Evolutionary conservation across 2,329 filamentous ascomycete genomes (phyloP).

Genomic region (Ophiocordyceps camponoti-rufipedis): DNA sequence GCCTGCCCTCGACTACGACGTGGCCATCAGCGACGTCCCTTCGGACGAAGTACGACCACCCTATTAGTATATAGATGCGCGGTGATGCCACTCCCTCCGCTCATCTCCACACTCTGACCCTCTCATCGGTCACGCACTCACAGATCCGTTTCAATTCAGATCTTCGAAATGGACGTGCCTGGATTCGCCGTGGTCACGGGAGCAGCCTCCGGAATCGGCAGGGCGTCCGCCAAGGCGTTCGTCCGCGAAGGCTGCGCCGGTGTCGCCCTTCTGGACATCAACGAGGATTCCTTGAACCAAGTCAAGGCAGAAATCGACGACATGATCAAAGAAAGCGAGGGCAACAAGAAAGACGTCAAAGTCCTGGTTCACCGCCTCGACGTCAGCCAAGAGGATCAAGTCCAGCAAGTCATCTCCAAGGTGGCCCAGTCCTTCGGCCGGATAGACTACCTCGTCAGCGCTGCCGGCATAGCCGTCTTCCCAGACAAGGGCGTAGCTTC

Average conservation of each 20-base stretch:
- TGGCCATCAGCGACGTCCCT: no score
- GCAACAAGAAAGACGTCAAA: neutral
- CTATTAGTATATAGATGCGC: no score
- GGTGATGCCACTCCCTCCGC: no score
- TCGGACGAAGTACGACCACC: no score
- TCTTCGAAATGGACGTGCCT: slow-evolving; percentile 9
- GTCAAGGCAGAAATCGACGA: slow-evolving; percentile 8
- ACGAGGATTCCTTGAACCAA: slow-evolving; percentile 4
- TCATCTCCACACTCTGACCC: no score
- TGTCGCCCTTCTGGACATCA: slow-evolving; percentile 11
- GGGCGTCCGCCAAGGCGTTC: slow-evolving; percentile 11
- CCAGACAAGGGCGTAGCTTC: slow-evolving; percentile 17
- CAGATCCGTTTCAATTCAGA: neutral
- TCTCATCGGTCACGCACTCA: no score
- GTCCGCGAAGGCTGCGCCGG: slow-evolving; percentile 11
- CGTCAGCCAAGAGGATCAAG: neutral
- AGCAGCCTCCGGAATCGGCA: slow-evolving; percentile 13
- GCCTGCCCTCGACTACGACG: no score
- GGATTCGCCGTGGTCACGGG: slow-evolving; percentile 13
- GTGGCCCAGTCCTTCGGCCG: slow-evolving; percentile 14
- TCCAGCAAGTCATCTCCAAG: slow-evolving; percentile 6
- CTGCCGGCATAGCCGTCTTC: slow-evolving; percentile 19
- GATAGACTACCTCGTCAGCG: slow-evolving; percentile 22
- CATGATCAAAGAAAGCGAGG: neutral
- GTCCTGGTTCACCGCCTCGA: neutral